Percentiles rank a stretch among this genome's conserved stretches.
phyloP scores from a whole-genome alignment of 2,329 filamentous ascomycete genomes.

The Daldinia sp. region DNA sequence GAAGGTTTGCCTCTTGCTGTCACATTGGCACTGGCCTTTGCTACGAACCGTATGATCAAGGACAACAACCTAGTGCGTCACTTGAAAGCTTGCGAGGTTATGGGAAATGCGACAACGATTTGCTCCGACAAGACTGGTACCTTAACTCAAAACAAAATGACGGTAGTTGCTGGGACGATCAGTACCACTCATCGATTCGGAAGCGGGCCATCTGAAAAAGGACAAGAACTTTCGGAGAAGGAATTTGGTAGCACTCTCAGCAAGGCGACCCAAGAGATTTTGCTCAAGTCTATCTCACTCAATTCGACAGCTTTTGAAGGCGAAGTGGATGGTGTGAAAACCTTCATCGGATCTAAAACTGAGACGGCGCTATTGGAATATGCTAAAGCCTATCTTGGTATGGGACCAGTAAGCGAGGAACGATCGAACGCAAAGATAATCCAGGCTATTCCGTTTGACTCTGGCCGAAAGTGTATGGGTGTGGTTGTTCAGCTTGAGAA shows the following conservation, averaged over 20 bases:
- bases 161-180: slow-evolving; percentile 71
- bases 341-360: slow-evolving; percentile 82
- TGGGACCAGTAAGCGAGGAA: slow-evolving; percentile 73
- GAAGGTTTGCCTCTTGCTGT: slow-evolving; percentile 82
- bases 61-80: slow-evolving; percentile 83
- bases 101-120: slow-evolving; percentile 81
- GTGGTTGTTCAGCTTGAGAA: slow-evolving; percentile 65
- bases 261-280: slow-evolving; percentile 62
- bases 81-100: slow-evolving; percentile 82
- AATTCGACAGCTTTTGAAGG: slow-evolving; percentile 84
- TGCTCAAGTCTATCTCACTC: slow-evolving; percentile 70
- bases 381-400: slow-evolving; percentile 73
- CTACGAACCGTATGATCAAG: slow-evolving; percentile 80
- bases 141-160: slow-evolving; percentile 77
- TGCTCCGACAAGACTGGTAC: slow-evolving; percentile 78
- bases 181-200: slow-evolving; percentile 69
- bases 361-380: slow-evolving; percentile 80
- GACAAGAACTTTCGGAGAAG: slow-evolving; percentile 56
- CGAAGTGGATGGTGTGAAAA: slow-evolving; percentile 73
- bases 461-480: slow-evolving; percentile 79
- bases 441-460: slow-evolving; percentile 82
- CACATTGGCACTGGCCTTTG: slow-evolving; percentile 81
- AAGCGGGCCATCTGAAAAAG: slow-evolving; percentile 47
- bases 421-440: slow-evolving; percentile 70
- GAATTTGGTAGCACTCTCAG: slow-evolving; percentile 63